Evolutionary conservation across 306 rosid genomes (phyloP).

Genomic region (Argentina anserina): DNA sequence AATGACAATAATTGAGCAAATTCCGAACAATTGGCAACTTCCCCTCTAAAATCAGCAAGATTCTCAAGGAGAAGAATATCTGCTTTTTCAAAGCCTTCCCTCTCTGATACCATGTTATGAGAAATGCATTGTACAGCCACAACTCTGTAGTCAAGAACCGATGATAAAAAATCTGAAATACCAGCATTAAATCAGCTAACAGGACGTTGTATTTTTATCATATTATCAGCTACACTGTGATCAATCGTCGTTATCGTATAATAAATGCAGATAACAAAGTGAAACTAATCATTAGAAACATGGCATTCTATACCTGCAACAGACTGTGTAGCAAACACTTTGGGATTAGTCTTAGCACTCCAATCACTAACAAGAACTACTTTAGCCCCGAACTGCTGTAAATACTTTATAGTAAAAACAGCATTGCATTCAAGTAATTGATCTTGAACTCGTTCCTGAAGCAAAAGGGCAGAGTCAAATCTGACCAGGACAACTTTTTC

Average conservation of each 20-base stretch:
- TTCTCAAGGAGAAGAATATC: constrained; percentile 66
- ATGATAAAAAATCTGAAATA: constrained; percentile 60
- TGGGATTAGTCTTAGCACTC: constrained; percentile 37
- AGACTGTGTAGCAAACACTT: constrained; percentile 24
- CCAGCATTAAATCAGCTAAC: background rate
- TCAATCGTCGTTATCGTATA: background rate
- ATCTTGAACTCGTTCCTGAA: constrained; percentile 39
- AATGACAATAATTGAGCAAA: constrained; percentile 58
- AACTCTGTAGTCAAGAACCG: constrained; percentile 49
- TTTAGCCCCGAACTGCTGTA: constrained; percentile 56
- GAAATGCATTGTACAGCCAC: constrained; percentile 45
- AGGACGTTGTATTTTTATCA: background rate
- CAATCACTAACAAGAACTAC: constrained; percentile 72
- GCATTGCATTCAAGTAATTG: constrained; percentile 35
- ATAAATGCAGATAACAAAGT: background rate
- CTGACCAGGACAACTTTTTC: constrained; percentile 75
- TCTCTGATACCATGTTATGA: constrained; percentile 25
- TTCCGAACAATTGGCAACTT: constrained; percentile 67
- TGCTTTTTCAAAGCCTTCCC: constrained; percentile 38
- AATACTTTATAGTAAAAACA: constrained; percentile 54
- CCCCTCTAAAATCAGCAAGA: constrained; percentile 68
- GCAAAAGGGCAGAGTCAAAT: constrained; percentile 69
- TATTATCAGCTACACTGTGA: background rate
- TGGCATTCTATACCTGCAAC: constrained; percentile 58
- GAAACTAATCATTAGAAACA: background rate